Conservation (phyloP, 2,329 filamentous ascomycete species). For the Aspergillus brasiliensis region DNA sequence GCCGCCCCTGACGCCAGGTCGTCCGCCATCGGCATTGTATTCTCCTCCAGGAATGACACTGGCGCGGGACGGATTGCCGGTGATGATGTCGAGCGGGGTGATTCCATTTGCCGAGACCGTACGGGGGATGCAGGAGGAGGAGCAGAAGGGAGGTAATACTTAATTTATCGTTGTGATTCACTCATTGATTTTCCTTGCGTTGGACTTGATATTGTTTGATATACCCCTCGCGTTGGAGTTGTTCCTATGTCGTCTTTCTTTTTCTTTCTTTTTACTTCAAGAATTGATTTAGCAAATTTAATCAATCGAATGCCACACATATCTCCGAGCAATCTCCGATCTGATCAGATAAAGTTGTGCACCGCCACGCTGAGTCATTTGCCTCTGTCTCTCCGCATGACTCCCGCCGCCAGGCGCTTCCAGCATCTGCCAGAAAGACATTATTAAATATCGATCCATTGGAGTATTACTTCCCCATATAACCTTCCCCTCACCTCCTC, state of each 20-base stretch:
- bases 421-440: slow-evolving; percentile 14
- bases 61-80: slow-evolving; percentile 49
- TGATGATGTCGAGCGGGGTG: slow-evolving; percentile 50
- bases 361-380: slow-evolving; percentile 16
- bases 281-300: neutral
- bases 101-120: slow-evolving; percentile 41
- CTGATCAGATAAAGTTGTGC: slow-evolving; percentile 17
- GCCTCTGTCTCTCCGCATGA: slow-evolving; percentile 24
- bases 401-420: slow-evolving; percentile 9
- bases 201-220: slow-evolving; percentile 11
- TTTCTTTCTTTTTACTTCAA: neutral
- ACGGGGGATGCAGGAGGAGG: neutral
- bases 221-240: slow-evolving; percentile 17
- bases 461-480: neutral
- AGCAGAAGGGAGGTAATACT: neutral
- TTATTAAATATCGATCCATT: too few species aligned
- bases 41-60: slow-evolving; percentile 34
- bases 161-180: neutral
- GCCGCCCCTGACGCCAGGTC: slow-evolving; percentile 31
- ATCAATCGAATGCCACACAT: too few species aligned
- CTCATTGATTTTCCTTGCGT: neutral
- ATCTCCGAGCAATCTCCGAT: slow-evolving; percentile 18
- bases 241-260: neutral
- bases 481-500: neutral
- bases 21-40: slow-evolving; percentile 26